Percentiles rank a stretch among this genome's conserved stretches.
phyloP scores from a whole-genome alignment of 2,329 filamentous ascomycete species.

The Neonectria hederae region DNA sequence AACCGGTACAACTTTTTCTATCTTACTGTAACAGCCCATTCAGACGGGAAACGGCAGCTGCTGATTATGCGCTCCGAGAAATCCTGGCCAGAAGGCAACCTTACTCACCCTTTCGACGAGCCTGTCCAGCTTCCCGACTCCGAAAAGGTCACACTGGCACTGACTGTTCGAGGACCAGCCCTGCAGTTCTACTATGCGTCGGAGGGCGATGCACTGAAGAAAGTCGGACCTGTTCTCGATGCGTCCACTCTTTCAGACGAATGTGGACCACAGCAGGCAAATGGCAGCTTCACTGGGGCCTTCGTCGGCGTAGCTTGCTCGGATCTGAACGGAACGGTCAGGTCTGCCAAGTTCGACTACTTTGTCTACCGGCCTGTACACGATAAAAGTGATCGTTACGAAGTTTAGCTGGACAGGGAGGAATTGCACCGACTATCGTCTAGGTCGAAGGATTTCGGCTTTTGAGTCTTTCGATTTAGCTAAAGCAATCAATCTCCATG shows the following conservation, averaged over 20 bases:
- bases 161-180: conserved; percentile 60
- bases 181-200: conserved; percentile 68
- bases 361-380: conserved; percentile 61
- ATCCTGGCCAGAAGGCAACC: conserved; percentile 62
- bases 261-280: conserved; percentile 67
- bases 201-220: conserved; percentile 54
- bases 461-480: too few relatives aligned
- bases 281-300: conserved; percentile 71
- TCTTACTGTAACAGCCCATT: conserved; percentile 64
- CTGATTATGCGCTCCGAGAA: conserved; percentile 65
- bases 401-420: not conserved
- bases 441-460: too few relatives aligned
- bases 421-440: too few relatives aligned
- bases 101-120: conserved; percentile 53
- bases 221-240: conserved; percentile 65
- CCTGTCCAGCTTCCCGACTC: conserved; percentile 61
- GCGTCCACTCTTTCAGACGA: conserved; percentile 69
- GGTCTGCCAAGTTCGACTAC: conserved; percentile 60
- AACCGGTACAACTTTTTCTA: conserved; percentile 74
- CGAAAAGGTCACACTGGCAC: conserved; percentile 62
- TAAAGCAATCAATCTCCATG: too few relatives aligned
- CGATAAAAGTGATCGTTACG: conserved; percentile 40
- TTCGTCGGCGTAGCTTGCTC: conserved; percentile 67
- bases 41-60: conserved; percentile 65
- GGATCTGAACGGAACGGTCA: conserved; percentile 62